A percentile compares a stretch with the other conserved stretches of the same genome.
Evolutionary conservation across 2,329 filamentous ascomycete genomes (phyloP).

Genomic region (Chaetomiaceae sp.): DNA sequence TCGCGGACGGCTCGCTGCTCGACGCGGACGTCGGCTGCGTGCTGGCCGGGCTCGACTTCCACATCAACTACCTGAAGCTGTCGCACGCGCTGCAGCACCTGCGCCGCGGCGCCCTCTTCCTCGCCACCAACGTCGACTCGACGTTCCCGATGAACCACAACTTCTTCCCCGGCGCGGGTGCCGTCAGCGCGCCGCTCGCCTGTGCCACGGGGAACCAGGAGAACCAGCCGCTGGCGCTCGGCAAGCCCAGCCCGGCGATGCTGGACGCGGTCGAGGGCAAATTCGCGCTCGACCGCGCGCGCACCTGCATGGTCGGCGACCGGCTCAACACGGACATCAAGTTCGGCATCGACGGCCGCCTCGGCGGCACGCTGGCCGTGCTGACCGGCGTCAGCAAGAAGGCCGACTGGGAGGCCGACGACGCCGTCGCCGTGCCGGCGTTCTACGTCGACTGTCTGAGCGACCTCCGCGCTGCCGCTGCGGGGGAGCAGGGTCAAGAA

Average conservation of each 20-base stretch:
- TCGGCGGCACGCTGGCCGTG: slow-evolving; percentile 87
- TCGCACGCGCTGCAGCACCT: slow-evolving; percentile 82
- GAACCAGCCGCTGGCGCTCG: slow-evolving; percentile 73
- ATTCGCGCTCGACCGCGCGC: slow-evolving; percentile 76
- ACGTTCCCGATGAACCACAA: slow-evolving; percentile 76
- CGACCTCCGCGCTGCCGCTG: slow-evolving; percentile 49
- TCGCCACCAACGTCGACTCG: slow-evolving; percentile 90
- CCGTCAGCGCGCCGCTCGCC: slow-evolving; percentile 69
- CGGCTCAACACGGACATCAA: slow-evolving; percentile 91
- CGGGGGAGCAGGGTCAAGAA: too few relatives aligned
- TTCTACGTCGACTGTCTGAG: slow-evolving; percentile 82
- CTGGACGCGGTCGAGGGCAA: slow-evolving; percentile 98
- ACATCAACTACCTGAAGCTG: slow-evolving; percentile 92
- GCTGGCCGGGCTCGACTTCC: slow-evolving; percentile 84
- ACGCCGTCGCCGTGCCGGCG: slow-evolving; percentile 63
- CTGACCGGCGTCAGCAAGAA: slow-evolving; percentile 84
- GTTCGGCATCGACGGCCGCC: slow-evolving; percentile 83
- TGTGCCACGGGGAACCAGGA: slow-evolving; percentile 62
- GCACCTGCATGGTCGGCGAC: slow-evolving; percentile 94
- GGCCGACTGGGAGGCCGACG: slow-evolving; percentile 69
- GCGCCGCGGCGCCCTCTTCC: slow-evolving; percentile 70
- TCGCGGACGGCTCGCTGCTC: slow-evolving; percentile 68
- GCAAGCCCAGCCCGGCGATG: slow-evolving; percentile 97
- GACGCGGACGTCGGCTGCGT: slow-evolving; percentile 89
- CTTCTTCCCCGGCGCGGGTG: slow-evolving; percentile 88